These are phyloP conservation scores for Talaromyces amestolkiae DNA, from an alignment of 2,329 filamentous ascomycete species.

Conservation along the genomic window DNA sequence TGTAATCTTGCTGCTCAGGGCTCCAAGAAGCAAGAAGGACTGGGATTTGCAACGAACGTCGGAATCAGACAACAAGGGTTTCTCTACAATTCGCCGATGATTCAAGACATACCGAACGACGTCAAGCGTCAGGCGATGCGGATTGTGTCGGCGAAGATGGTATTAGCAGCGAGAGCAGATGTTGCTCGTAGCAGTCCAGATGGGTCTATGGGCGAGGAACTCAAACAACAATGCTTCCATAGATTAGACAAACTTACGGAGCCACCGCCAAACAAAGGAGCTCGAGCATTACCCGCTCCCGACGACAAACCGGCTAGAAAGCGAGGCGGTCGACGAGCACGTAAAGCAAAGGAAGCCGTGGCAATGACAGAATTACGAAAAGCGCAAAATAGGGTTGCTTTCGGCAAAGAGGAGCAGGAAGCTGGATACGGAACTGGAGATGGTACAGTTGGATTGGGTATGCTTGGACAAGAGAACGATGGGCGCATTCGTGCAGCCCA, in stretches of 20 bases:
- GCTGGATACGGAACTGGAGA: conserved; percentile 87
- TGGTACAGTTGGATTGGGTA: conserved; percentile 81
- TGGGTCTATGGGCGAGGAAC: conserved; percentile 76
- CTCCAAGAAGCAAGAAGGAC: conserved; percentile 77
- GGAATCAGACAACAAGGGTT: conserved; percentile 89
- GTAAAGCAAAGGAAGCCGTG: conserved; percentile 93
- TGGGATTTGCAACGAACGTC: conserved; percentile 88
- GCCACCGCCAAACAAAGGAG: conserved; percentile 83
- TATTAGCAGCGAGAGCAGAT: conserved; percentile 89
- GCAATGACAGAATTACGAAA: conserved; percentile 97
- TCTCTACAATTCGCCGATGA: conserved; percentile 86
- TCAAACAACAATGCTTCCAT: conserved; percentile 78
- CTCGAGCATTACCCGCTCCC: conserved; percentile 81
- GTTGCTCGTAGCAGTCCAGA: conserved; percentile 77
- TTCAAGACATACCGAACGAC: conserved; percentile 78
- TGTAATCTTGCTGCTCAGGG: conserved; percentile 91
- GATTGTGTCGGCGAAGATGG: conserved; percentile 88
- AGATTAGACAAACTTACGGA: conserved; percentile 91
- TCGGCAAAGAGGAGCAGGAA: conserved; percentile 93
- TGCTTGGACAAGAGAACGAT: conserved; percentile 86
- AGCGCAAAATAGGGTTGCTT: conserved; percentile 92
- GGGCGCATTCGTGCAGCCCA: conserved; percentile 86
- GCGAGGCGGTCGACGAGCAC: conserved; percentile 80
- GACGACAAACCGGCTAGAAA: conserved; percentile 95
- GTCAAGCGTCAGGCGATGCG: conserved; percentile 91